These are phyloP conservation scores for Casaregolazyma suthepensis DNA, from an alignment of 1,139 yeast genomes.

Conservation along the genomic window DNA sequence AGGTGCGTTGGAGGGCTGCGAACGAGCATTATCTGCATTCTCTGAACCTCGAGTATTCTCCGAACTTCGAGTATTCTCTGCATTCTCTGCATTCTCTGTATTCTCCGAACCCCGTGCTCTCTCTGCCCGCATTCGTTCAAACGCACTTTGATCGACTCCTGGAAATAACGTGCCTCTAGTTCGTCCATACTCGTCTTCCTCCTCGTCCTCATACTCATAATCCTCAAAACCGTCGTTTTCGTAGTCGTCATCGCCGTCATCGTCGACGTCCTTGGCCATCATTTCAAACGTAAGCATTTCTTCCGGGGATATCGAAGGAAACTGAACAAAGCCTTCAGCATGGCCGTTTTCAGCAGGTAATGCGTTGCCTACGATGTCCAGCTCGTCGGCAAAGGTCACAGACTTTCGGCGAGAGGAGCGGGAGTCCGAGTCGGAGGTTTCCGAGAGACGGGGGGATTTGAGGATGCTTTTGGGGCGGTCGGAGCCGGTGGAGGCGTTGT, in stretches of 20 bases:
- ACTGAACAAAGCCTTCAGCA: background rate
- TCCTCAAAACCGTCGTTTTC: slow-evolving; percentile 36
- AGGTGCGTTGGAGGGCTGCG: too few relatives aligned
- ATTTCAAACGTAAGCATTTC: slow-evolving; percentile 6
- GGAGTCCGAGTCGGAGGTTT: background rate
- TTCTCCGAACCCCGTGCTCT: background rate
- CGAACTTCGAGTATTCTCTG: background rate
- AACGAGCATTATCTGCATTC: background rate
- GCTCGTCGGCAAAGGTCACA: slow-evolving; percentile 6
- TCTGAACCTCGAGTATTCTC: background rate
- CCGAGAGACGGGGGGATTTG: background rate
- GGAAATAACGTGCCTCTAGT: slow-evolving; percentile 35
- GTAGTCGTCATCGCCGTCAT: slow-evolving; percentile 27
- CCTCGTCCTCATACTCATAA: slow-evolving; percentile 33
- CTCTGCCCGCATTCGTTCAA: slow-evolving; percentile 8
- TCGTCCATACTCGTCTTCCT: slow-evolving; percentile 37
- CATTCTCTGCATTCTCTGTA: background rate
- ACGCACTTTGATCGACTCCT: slow-evolving; percentile 8
- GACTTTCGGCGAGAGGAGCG: slow-evolving; percentile 3
- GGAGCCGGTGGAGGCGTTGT: background rate
- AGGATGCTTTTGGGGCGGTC: slow-evolving; percentile 3
- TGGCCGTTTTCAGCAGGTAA: background rate
- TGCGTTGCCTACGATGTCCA: slow-evolving; percentile 2
- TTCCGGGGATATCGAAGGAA: slow-evolving; percentile 2
- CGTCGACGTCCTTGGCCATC: slow-evolving; percentile 5